A percentile compares a stretch with the other conserved stretches of the same genome.
Conservation (phyloP, 2,329 filamentous ascomycete species). For the Didymella lethalis region DNA sequence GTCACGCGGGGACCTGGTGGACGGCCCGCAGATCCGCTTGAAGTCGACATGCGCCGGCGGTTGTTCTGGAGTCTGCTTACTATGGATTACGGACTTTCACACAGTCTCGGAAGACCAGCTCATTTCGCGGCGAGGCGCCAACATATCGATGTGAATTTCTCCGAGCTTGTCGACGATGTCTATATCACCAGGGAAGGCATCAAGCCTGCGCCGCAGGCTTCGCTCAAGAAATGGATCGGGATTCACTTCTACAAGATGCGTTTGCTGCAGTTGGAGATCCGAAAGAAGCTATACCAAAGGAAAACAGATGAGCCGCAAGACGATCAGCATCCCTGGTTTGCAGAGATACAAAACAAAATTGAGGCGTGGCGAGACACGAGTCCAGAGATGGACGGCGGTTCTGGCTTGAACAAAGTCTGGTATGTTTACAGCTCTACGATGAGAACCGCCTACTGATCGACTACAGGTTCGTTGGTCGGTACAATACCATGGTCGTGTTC, state of each 20-base stretch:
- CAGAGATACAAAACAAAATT: conserved; percentile 78
- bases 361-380: conserved; percentile 79
- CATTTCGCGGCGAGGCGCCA: conserved; percentile 84
- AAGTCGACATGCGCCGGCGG: conserved; percentile 87
- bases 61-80: conserved; percentile 87
- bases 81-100: conserved; percentile 88
- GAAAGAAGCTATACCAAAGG: conserved; percentile 83
- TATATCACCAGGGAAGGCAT: conserved; percentile 83
- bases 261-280: conserved; percentile 84
- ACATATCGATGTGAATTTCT: conserved; percentile 84
- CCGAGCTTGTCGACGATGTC: conserved; percentile 80
- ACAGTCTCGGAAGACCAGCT: conserved; percentile 86
- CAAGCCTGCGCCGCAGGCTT: conserved; percentile 70
- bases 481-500: conserved; percentile 88
- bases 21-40: conserved; percentile 70
- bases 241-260: conserved; percentile 96
- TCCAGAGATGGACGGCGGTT: conserved; percentile 73
- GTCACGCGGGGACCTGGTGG: conserved; percentile 71
- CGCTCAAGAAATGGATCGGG: conserved; percentile 84
- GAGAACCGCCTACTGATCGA: conserved; percentile 2
- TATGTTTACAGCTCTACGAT: conserved; percentile 54
- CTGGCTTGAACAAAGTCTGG: conserved; percentile 81
- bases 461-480: conserved; percentile 69
- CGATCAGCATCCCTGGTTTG: conserved; percentile 88
- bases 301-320: conserved; percentile 78